Evolutionary conservation across 1,139 yeast genomes (phyloP), one percentile per base, ranked within the genome.

Genomic region (Nadsonia commutata): DNA sequence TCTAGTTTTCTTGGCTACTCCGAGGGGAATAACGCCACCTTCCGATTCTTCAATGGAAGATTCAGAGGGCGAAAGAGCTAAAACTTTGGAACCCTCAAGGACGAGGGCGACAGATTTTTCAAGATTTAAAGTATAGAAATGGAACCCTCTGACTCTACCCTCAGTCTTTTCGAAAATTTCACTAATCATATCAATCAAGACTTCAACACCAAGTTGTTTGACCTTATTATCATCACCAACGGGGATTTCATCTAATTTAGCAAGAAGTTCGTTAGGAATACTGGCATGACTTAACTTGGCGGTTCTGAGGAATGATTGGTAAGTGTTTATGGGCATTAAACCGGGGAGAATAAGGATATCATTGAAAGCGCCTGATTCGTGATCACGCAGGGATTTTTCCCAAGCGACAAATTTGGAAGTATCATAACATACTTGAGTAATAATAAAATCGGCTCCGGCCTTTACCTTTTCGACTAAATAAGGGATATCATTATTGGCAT

Each of bases 281-380:
- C 81, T 71, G 2, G 97, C 96, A 63, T 86, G 94, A 19, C 95
- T 81, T 46, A 93, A 67, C 56, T 82, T 84, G 13, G 96, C 78
- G 18, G 96, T 94, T 56, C 98, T 75, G 47, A 80, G 75, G 56
- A 90, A 86, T 40, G 88, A 77, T 52, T 77, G 76, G 59, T 77
- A 86, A 2, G 95, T 88, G 54, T 88, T 86, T 36, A 93, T 79
- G n/a, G 99, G 98, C 93, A 90, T 82, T 52, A 90, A 67, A 1
- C 98, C 98, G 0, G 98, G 98, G 42, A 90, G 72, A 39, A 90
- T 66, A 9, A 82, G 74, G 37, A 80, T 64, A 31, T 67, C 67
- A 48, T 63, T 51, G 19, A 71, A 62, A 3, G 69, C 62, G 57
- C 70, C 57, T 57, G 74, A 41, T 48, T 62, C 47, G 61, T 63